Base-by-base conservation (phyloP, 1,284 basidiomycete genomes). In the Trichosporon inkin region DNA sequence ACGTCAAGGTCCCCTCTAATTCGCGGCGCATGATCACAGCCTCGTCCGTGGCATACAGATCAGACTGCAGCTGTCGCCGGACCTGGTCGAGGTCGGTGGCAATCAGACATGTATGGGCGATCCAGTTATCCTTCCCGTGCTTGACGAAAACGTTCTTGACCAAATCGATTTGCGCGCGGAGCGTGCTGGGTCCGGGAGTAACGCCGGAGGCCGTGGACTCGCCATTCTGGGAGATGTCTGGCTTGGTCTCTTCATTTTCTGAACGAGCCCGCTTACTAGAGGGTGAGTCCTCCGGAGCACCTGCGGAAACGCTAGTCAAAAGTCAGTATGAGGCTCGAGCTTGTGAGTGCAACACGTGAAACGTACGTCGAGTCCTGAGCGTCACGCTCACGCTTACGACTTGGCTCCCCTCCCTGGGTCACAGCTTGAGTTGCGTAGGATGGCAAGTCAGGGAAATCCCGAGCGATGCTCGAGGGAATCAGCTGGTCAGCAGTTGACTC, bases 31-130 rank as follows among this genome's bases (percentile, higher is more conserved):
- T 57, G 52, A 71, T 57, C 47, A 69, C 66, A 16, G 70, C 72
- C 49, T 72, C 71, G 56, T 74, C 74, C 17, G 72, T 73, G 10
- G 68, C 70, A 60, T 71, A 73, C 20, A 75, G 64, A 55, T 75
- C 72, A 5, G 61, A 67, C 60, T 75, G 70, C 36, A 77, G 67
- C 11, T 67, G 60, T 6, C 70, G 67, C 37, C 73, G 70, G 37
- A 68, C 68, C 38, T 70, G 66, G 57, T 75, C 72, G 35, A 77
- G 68, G 36, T 73, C 71, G 6, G 68, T 68, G 3, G 74, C 70
- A 49, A 77, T 71, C n/a, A 75, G 63, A 58, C 73, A 75, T n/a
- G 71, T 67, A 59, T 77, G 75, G 20, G 71, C 72, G 47, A 77
- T 74, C 75, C 75, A 77, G 57, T 77, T 74, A 55, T 58, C 61